Evolutionary conservation across 2,329 filamentous ascomycete species (phyloP).

Genomic region (Aspergillus fijiensis): DNA sequence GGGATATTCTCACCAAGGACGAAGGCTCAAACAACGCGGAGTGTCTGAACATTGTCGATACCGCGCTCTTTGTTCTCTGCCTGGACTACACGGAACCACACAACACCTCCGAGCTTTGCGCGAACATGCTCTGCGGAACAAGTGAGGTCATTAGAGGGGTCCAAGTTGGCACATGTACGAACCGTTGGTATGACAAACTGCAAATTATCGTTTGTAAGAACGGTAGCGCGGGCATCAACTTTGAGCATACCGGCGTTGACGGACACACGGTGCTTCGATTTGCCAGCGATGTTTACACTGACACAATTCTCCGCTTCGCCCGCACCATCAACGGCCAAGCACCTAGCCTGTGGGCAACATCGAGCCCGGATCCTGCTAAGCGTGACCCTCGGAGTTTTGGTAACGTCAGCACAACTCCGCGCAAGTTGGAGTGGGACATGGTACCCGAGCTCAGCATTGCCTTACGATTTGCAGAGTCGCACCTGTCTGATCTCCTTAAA

Average conservation of each 20-base stretch:
- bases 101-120: slow-evolving; percentile 80
- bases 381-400: slow-evolving; percentile 88
- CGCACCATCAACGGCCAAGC: slow-evolving; percentile 93
- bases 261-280: slow-evolving; percentile 96
- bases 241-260: slow-evolving; percentile 97
- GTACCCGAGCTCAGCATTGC: slow-evolving; percentile 85
- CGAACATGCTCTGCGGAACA: slow-evolving; percentile 97
- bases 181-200: slow-evolving; percentile 98
- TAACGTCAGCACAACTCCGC: slow-evolving; percentile 87
- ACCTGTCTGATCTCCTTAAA: slow-evolving; percentile 88
- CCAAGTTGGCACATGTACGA: slow-evolving; percentile 95
- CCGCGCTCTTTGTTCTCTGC: slow-evolving; percentile 87
- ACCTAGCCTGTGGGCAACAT: slow-evolving; percentile 85
- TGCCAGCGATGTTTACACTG: slow-evolving; percentile 93
- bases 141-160: slow-evolving; percentile 89
- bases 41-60: slow-evolving; percentile 92
- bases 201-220: slow-evolving; percentile 99
- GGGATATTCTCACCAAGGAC: slow-evolving; percentile 83
- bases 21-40: slow-evolving; percentile 92
- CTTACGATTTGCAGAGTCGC: slow-evolving; percentile 90
- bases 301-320: slow-evolving; percentile 94
- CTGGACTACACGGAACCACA: slow-evolving; percentile 87
- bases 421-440: slow-evolving; percentile 98
- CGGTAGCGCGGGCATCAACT: slow-evolving; percentile 97
- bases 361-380: slow-evolving; percentile 88